Evolutionary conservation across 2,329 filamentous ascomycete genomes (phyloP), one percentile per base, ranked within the genome.

Genomic region (Paecilomyces variotii): DNA sequence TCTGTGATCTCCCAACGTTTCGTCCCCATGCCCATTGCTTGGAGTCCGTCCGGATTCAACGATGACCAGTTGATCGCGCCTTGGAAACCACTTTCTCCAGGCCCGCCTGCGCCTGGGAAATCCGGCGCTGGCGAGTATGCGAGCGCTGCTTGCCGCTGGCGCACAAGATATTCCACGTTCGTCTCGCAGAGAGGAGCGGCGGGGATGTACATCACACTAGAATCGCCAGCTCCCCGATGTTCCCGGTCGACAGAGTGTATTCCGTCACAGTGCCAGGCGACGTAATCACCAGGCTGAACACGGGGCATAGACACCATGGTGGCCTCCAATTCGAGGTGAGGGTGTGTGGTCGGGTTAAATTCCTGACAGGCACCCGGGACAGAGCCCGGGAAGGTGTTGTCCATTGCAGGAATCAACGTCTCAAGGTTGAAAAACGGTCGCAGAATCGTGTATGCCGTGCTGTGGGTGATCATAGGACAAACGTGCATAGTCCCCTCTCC

Each of bases 151-250:
- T 84, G 79, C 24, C 88, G 82, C 75, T 96, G 91, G 14, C 84
- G 80, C 1, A 75, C 80, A 0, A 93, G 78, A 68, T 92, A 94
- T 25, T 82, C 74, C 0, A 88, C 86, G 66, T 94, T 96, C 45
- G 79, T 76, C 56, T 87, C 83, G 0, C 91, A 96, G 30, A 91
- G 80, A 0, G 92, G 91, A 57, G 89, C 94, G 0, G 90, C 87
- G 0, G 92, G 91, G 57, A 97, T 96, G 68, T 97, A 97, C 60
- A 97, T 68, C 0, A 96, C 92, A 65, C 87, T 91, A 0, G 89
- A 91, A 72, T 97, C 92, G 0, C 78, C 73, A 1, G 75, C 79
- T 1, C 92, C 93, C 1, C 73, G 74, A 70, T 97, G 92, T 0
- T 86, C 79, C 63, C 84, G 87, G 75, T 97, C 92, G 0, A 97